Conservation (phyloP, 2,329 filamentous ascomycete genomes). For the Fusarium piperis region DNA sequence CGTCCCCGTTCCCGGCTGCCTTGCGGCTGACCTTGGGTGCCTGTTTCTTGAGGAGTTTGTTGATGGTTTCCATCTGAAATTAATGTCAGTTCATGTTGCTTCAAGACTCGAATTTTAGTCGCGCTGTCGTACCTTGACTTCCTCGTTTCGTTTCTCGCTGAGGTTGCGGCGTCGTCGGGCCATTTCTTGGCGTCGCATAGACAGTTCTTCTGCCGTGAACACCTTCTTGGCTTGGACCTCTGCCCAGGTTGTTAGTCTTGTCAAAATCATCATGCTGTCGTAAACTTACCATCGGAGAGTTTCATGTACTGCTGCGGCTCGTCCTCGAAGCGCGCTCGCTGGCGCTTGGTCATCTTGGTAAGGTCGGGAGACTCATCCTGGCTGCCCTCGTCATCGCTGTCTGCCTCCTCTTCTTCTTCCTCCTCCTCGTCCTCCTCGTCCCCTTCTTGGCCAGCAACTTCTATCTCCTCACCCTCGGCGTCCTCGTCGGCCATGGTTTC, state of each 20-base stretch:
- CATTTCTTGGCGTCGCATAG: constrained; percentile 71
- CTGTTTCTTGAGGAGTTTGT: constrained; percentile 88
- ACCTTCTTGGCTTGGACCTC: constrained; percentile 72
- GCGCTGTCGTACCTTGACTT: constrained; percentile 63
- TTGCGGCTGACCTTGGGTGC: constrained; percentile 77
- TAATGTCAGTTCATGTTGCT: constrained; percentile 8
- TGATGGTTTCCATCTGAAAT: constrained; percentile 85
- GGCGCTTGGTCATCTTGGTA: constrained; percentile 69
- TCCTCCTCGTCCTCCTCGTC: constrained; percentile 55
- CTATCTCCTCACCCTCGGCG: constrained; percentile 58
- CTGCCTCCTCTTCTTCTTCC: constrained; percentile 55
- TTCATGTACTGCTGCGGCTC: constrained; percentile 66
- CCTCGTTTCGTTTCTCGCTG: constrained; percentile 72
- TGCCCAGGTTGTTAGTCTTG: constrained; percentile 42
- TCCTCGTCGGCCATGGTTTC: constrained; percentile 60
- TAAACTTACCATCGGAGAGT: constrained; percentile 64
- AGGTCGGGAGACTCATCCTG: constrained; percentile 63
- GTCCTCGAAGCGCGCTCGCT: constrained; percentile 68
- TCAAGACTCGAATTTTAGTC: not conserved
- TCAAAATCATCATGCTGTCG: not conserved
- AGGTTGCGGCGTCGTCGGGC: constrained; percentile 68
- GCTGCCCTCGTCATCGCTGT: constrained; percentile 58
- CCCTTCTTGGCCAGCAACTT: constrained; percentile 53
- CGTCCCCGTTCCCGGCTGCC: constrained; percentile 49
- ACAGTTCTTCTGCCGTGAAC: constrained; percentile 69